Percentiles rank a stretch among this genome's conserved stretches.
phyloP scores from a whole-genome alignment of 208 protist genomes.

The Tritrichomonas foetus region DNA sequence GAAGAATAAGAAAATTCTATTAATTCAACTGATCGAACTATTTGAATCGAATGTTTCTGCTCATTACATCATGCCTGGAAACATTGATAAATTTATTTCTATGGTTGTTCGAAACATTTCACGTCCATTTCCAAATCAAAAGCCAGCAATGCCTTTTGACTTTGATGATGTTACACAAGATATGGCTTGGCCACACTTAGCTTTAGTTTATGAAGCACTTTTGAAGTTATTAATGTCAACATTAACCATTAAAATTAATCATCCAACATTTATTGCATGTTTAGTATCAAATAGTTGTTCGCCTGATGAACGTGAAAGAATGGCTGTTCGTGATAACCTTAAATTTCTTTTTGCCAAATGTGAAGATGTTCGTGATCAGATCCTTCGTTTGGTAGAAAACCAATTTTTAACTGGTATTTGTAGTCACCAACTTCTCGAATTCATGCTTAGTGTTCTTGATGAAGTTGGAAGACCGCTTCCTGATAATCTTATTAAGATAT shows the following conservation, averaged over 20 bases:
- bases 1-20: neutral
- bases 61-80: neutral
- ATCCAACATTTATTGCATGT: neutral
- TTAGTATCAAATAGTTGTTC: neutral
- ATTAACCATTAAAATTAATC: neutral
- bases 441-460: neutral
- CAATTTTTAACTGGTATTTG: neutral
- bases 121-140: neutral
- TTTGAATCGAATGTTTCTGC: neutral
- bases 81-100: neutral
- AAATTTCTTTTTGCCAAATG: neutral
- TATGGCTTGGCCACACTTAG: conserved; percentile 8
- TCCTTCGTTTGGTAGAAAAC: neutral
- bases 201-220: neutral
- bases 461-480: neutral
- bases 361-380: neutral
- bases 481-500: neutral
- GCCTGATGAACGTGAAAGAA: neutral
- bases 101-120: neutral
- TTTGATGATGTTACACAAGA: neutral
- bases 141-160: neutral
- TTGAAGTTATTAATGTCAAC: neutral
- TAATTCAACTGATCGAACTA: neutral
- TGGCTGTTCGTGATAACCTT: neutral
- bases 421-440: neutral